Conservation (phyloP, 345 rosid genomes). For the Melaleuca quinquenervia region DNA sequence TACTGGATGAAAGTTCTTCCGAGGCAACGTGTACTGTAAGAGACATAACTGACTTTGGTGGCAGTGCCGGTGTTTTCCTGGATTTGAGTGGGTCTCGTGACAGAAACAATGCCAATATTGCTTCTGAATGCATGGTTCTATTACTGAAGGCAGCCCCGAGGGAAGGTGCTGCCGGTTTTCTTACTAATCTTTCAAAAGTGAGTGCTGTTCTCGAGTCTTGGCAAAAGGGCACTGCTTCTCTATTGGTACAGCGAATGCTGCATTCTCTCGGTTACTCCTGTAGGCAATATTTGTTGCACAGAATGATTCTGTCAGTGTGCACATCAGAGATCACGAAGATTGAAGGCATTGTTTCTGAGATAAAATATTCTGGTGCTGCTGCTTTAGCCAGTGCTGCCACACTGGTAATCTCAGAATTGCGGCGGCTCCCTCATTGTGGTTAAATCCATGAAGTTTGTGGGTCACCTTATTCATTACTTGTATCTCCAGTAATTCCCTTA, state of each 20-base stretch:
- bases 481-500: neutral
- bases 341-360: constrained; percentile 45
- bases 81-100: constrained; percentile 40
- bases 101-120: constrained; percentile 43
- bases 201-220: constrained; percentile 51
- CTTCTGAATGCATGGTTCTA: constrained; percentile 77
- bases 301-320: constrained; percentile 78
- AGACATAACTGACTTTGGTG: constrained; percentile 75
- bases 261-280: constrained; percentile 78
- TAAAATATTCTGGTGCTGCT: constrained; percentile 38
- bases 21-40: constrained; percentile 34
- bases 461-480: neutral
- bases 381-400: constrained; percentile 51
- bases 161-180: constrained; percentile 79
- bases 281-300: constrained; percentile 69
- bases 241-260: constrained; percentile 57
- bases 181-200: constrained; percentile 74
- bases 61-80: constrained; percentile 59
- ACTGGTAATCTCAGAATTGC: constrained; percentile 54
- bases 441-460: constrained; percentile 4
- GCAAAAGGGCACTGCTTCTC: constrained; percentile 26
- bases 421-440: constrained; percentile 55
- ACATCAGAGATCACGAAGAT: constrained; percentile 48
- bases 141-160: constrained; percentile 80
- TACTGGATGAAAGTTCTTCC: constrained; percentile 40